Evolutionary conservation across 2,329 filamentous ascomycete genomes (phyloP).

Genomic region (Xylaria sp.): DNA sequence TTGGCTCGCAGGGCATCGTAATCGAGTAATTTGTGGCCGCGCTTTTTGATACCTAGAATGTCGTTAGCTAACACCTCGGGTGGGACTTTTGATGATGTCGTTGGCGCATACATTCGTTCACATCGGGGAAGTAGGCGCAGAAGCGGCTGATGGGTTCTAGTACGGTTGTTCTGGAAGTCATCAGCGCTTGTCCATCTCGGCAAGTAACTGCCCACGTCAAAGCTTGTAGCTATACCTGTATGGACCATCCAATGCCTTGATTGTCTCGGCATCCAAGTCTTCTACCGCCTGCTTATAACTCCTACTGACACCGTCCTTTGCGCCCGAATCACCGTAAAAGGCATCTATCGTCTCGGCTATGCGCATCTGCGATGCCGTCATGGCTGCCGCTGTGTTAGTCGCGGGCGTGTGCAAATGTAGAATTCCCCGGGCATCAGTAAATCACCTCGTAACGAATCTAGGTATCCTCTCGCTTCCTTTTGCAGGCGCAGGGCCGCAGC

Average conservation of each 20-base stretch:
- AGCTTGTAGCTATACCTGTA: slow-evolving; percentile 66
- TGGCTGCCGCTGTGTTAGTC: slow-evolving; percentile 47
- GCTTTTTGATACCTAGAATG: slow-evolving; percentile 86
- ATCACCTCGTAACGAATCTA: slow-evolving; percentile 88
- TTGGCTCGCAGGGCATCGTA: slow-evolving; percentile 96
- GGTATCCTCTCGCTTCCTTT: slow-evolving; percentile 97
- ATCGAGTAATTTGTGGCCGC: slow-evolving; percentile 96
- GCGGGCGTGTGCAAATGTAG: slow-evolving; percentile 57
- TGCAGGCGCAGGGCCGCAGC: slow-evolving; percentile 89
- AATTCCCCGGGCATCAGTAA: neutral
- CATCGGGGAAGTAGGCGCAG: slow-evolving; percentile 97
- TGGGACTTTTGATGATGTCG: neutral
- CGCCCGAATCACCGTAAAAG: slow-evolving; percentile 96
- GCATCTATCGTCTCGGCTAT: slow-evolving; percentile 99
- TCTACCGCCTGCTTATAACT: slow-evolving; percentile 99
- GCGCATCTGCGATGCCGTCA: slow-evolving; percentile 99
- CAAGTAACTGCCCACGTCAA: neutral
- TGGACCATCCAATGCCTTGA: slow-evolving; percentile 96
- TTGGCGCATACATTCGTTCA: slow-evolving; percentile 80
- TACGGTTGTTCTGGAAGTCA: slow-evolving; percentile 73
- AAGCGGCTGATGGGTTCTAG: slow-evolving; percentile 95
- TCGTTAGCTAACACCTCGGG: no score
- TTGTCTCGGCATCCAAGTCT: slow-evolving; percentile 96
- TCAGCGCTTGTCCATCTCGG: neutral
- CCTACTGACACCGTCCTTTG: slow-evolving; percentile 90